Evolutionary conservation across 139 green algal species (phyloP).

Genomic region (Pseudopediastrum boryanum): DNA sequence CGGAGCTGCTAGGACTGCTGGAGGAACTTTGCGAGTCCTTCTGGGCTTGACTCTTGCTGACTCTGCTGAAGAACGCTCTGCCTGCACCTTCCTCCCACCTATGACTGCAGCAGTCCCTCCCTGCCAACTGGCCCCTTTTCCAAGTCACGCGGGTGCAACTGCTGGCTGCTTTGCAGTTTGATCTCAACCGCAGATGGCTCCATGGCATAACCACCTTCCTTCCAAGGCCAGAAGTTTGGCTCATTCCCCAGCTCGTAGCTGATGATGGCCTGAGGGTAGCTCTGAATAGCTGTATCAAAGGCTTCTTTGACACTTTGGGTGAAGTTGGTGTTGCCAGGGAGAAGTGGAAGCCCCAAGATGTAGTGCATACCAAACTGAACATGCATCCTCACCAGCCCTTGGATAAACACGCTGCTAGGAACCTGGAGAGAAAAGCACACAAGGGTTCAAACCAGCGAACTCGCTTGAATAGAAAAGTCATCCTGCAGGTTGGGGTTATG

Average conservation of each 20-base stretch:
- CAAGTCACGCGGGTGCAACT: slow-evolving; percentile 7
- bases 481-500: too few species aligned
- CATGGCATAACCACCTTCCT: slow-evolving; percentile 4
- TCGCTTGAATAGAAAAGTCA: too few species aligned
- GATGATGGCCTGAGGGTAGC: slow-evolving; percentile 27
- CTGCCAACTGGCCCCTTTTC: slow-evolving; percentile 18
- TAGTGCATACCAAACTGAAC: slow-evolving; percentile 22
- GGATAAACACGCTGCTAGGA: slow-evolving; percentile 6
- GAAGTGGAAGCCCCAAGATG: slow-evolving; percentile 37
- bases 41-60: too few species aligned
- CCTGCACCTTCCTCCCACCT: too few species aligned
- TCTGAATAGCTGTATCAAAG: slow-evolving; percentile 19
- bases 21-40: too few species aligned
- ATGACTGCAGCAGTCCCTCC: slow-evolving; percentile 17
- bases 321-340: slow-evolving; percentile 11
- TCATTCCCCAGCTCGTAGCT: slow-evolving; percentile 37
- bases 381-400: slow-evolving; percentile 26
- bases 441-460: too few species aligned
- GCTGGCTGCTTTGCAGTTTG: neutral
- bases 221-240: slow-evolving; percentile 34
- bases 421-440: too few species aligned
- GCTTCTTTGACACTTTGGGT: slow-evolving; percentile 11
- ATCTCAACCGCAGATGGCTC: too few species aligned
- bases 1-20: too few species aligned
- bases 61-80: slow-evolving; percentile 15